Evolutionary conservation across 768 basidiomycete species (phyloP).

Genomic region (Psilocybe tampanensis): DNA sequence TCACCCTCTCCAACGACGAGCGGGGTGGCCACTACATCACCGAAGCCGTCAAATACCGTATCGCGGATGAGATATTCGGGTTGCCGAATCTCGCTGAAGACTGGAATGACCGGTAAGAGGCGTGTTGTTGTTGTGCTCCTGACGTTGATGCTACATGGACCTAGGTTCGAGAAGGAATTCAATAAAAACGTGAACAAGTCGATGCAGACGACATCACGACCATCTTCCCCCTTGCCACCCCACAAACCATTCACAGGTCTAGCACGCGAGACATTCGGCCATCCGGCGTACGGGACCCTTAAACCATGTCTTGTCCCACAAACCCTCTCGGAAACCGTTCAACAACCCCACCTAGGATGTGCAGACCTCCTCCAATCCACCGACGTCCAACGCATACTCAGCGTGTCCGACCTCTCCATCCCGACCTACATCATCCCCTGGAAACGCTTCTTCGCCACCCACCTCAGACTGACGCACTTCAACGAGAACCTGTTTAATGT

Average conservation of each 20-base stretch:
- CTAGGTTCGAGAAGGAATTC: neutral
- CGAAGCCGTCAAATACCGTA: no score
- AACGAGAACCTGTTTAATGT: slow-evolving; percentile 40
- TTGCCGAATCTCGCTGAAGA: no score
- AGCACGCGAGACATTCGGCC: neutral
- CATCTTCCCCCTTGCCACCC: neutral
- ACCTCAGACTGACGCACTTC: slow-evolving; percentile 41
- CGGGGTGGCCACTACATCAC: no score
- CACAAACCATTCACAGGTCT: neutral
- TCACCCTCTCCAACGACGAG: no score
- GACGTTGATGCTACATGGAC: neutral
- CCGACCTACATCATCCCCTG: slow-evolving; percentile 38
- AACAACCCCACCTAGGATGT: slow-evolving; percentile 19
- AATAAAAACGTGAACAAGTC: neutral
- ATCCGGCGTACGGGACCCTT: neutral
- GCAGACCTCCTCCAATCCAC: slow-evolving; percentile 21
- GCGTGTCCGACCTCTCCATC: slow-evolving; percentile 21
- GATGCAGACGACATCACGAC: neutral
- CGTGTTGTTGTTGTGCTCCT: neutral
- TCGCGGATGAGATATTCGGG: no score
- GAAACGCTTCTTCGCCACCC: slow-evolving; percentile 35
- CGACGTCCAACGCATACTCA: slow-evolving; percentile 31
- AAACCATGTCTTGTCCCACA: slow-evolving; percentile 34
- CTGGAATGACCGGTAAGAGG: no score
- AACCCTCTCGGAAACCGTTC: slow-evolving; percentile 1